These are phyloP conservation scores for Trichoderma atrobrunneum DNA, from an alignment of 2,329 filamentous ascomycete genomes.

Conservation along the genomic window DNA sequence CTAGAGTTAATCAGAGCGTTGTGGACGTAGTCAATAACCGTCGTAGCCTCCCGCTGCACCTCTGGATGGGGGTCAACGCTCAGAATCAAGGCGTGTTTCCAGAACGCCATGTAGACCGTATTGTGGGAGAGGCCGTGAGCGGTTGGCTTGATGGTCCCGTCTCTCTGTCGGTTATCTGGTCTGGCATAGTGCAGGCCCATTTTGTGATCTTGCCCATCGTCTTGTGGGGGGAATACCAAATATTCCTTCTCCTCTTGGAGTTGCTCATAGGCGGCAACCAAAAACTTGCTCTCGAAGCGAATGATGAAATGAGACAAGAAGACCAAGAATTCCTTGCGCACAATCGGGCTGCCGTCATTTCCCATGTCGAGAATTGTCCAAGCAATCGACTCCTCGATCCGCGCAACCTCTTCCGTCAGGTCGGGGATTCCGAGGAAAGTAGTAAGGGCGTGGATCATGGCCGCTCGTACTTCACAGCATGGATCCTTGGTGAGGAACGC, in stretches of 20 bases:
- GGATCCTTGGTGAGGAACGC: conserved; percentile 79
- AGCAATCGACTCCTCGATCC: conserved; percentile 87
- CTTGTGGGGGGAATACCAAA: conserved; percentile 52
- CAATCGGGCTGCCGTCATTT: conserved; percentile 89
- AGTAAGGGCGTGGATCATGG: conserved; percentile 90
- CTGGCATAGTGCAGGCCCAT: conserved; percentile 62
- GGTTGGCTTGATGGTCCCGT: conserved; percentile 56
- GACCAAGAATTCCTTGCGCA: conserved; percentile 87
- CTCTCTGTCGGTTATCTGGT: conserved; percentile 52
- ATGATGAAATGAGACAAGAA: conserved; percentile 91
- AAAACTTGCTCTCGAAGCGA: conserved; percentile 86
- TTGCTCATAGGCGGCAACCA: conserved; percentile 90
- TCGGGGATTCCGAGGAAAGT: conserved; percentile 93
- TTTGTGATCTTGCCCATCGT: conserved; percentile 57
- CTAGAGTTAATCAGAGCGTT: conserved; percentile 73
- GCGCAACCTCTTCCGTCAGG: conserved; percentile 83
- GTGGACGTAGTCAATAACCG: conserved; percentile 85
- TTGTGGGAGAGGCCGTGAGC: conserved; percentile 70
- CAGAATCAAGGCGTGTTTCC: conserved; percentile 88
- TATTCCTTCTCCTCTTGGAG: conserved; percentile 78
- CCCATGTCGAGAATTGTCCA: conserved; percentile 88
- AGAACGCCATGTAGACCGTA: conserved; percentile 88
- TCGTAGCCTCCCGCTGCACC: conserved; percentile 77
- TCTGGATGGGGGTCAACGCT: conserved; percentile 94
- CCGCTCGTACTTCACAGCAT: conserved; percentile 87